These are phyloP conservation scores for Toxicodendron radicans DNA, from an alignment of 345 rosid genomes.

Conservation along the genomic window DNA sequence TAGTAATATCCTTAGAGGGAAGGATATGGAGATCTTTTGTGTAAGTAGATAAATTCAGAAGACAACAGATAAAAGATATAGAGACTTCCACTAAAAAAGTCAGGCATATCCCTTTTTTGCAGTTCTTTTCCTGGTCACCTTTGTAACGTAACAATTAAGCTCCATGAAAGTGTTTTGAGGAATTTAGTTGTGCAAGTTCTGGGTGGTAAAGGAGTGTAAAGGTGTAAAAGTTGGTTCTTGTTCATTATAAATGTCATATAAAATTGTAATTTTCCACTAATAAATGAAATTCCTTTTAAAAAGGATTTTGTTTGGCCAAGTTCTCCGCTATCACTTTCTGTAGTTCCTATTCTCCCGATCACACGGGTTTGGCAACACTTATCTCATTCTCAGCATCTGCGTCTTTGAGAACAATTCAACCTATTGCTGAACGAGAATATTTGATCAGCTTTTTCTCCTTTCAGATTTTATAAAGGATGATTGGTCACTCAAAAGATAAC, in stretches of 20 bases:
- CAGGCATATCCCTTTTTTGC: slow-evolving; percentile 34
- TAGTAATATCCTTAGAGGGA: slow-evolving; percentile 90
- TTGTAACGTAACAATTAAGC: slow-evolving; percentile 35
- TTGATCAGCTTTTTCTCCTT: slow-evolving; percentile 6
- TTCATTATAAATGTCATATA: slow-evolving; percentile 31
- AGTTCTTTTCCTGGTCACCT: slow-evolving; percentile 34
- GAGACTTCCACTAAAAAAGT: slow-evolving; percentile 25
- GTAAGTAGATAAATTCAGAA: slow-evolving; percentile 35
- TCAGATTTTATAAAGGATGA: slow-evolving; percentile 9
- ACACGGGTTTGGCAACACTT: not conserved
- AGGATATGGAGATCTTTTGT: slow-evolving; percentile 97
- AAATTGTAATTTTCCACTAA: slow-evolving; percentile 40
- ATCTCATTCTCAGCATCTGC: slow-evolving; percentile 29
- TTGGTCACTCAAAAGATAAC: slow-evolving; percentile 25
- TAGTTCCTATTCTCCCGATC: not conserved
- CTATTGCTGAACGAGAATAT: not conserved
- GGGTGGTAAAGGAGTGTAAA: slow-evolving; percentile 43
- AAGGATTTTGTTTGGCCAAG: slow-evolving; percentile 18
- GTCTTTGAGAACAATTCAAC: slow-evolving; percentile 20
- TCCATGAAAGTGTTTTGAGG: slow-evolving; percentile 22
- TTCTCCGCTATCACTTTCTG: slow-evolving; percentile 11
- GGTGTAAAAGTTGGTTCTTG: slow-evolving; percentile 41
- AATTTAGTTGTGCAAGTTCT: slow-evolving; percentile 24
- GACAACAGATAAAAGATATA: slow-evolving; percentile 3
- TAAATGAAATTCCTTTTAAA: slow-evolving; percentile 31